Evolutionary conservation across 306 rosid species (phyloP).

Genomic region (Lupinus albus): DNA sequence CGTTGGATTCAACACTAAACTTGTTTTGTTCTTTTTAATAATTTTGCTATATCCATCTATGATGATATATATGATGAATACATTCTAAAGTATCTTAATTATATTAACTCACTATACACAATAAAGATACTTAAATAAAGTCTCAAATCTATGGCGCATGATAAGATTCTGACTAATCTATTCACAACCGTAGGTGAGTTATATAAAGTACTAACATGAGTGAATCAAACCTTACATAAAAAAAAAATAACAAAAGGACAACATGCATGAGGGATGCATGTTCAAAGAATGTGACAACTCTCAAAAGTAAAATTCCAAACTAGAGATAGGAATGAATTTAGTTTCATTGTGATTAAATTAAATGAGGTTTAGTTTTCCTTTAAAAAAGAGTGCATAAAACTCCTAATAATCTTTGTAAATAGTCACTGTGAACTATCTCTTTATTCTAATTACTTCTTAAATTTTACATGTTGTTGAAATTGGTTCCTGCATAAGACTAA

Average conservation of each 20-base stretch:
- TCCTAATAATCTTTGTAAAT: too few relatives aligned
- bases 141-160: conserved; percentile 31
- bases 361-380: conserved; percentile 2
- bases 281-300: conserved; percentile 44
- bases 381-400: too few relatives aligned
- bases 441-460: too few relatives aligned
- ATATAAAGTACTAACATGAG: conserved; percentile 37
- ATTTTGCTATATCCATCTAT: too few relatives aligned
- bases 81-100: background rate
- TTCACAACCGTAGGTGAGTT: conserved; percentile 25
- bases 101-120: background rate
- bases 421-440: too few relatives aligned
- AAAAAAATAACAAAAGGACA: background rate
- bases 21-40: too few relatives aligned
- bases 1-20: too few relatives aligned
- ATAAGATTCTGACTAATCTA: conserved; percentile 12
- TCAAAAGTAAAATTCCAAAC: conserved; percentile 57
- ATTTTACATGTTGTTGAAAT: too few relatives aligned
- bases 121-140: background rate
- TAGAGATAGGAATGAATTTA: conserved; percentile 53
- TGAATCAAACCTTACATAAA: conserved; percentile 45
- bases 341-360: conserved; percentile 35
- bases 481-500: too few relatives aligned
- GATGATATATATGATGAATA: background rate
- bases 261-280: conserved; percentile 45